phyloP scores from a whole-genome alignment of 139 green algal species.

The Ettlia oleoabundans region DNA sequence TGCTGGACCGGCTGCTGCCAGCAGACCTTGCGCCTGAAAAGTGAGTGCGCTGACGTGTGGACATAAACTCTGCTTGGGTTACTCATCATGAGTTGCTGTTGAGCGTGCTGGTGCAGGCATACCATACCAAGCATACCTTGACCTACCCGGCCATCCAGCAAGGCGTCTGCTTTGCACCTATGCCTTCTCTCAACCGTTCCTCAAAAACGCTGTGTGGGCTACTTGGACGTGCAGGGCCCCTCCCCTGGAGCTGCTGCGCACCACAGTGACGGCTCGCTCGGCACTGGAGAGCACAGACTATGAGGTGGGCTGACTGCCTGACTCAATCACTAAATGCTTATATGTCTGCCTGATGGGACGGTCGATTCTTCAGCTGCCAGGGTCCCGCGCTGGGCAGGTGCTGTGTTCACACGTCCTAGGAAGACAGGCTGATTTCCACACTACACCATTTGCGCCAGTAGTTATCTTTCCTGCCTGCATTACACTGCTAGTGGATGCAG shows the following conservation, averaged over 20 bases:
- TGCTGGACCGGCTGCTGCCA: slow-evolving; percentile 36
- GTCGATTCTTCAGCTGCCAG: too few relatives aligned
- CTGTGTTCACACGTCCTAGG: too few relatives aligned
- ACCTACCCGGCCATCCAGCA: too few relatives aligned
- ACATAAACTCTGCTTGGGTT: too few relatives aligned
- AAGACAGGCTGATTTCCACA: too few relatives aligned
- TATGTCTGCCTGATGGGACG: too few relatives aligned
- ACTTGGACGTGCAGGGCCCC: slow-evolving; percentile 38
- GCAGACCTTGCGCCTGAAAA: background rate
- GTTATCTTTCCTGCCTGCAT: background rate
- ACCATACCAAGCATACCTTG: background rate
- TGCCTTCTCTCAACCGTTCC: too few relatives aligned
- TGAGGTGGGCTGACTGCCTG: background rate
- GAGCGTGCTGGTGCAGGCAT: background rate
- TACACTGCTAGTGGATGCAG: slow-evolving; percentile 24
- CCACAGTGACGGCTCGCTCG: slow-evolving; percentile 46
- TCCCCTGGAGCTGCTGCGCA: slow-evolving; percentile 23
- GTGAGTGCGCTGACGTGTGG: background rate
- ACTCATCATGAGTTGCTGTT: too few relatives aligned
- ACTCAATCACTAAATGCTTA: too few relatives aligned
- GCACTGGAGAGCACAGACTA: slow-evolving; percentile 45
- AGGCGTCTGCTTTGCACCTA: background rate
- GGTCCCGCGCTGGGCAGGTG: too few relatives aligned
- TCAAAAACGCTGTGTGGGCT: too few relatives aligned
- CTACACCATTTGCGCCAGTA: too few relatives aligned